Evolutionary conservation across 164 flowering plant species (phyloP).

Genomic region (grape (Vitis vinifera)): DNA sequence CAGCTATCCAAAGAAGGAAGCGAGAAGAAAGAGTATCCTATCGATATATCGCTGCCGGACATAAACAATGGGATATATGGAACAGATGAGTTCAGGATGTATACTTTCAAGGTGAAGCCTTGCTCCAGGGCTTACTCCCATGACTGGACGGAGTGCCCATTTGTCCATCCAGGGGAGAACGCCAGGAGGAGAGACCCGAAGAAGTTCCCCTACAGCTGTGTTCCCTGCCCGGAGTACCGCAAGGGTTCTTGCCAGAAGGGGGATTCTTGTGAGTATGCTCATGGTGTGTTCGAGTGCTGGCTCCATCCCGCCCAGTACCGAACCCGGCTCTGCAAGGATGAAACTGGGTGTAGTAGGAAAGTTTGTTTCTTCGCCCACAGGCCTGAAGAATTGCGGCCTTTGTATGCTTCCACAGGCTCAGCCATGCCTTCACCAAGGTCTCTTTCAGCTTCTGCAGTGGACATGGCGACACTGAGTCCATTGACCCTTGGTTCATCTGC

Average conservation of each 20-base stretch:
- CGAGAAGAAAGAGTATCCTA: conserved; percentile 79
- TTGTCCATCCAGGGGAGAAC: conserved; percentile 95
- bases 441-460: conserved; percentile 28
- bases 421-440: conserved; percentile 81
- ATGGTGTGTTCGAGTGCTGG: conserved; percentile 97
- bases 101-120: conserved; percentile 87
- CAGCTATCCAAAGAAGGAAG: conserved; percentile 27
- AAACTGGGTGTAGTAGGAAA: conserved; percentile 70
- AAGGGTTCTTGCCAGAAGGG: conserved; percentile 78
- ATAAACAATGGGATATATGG: conserved; percentile 80
- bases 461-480: conserved; percentile 48
- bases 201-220: conserved; percentile 83
- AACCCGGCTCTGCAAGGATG: conserved; percentile 92
- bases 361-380: conserved; percentile 96
- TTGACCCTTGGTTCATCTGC: conserved; percentile 38
- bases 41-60: conserved; percentile 71
- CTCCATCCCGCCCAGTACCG: conserved; percentile 93
- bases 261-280: conserved; percentile 89
- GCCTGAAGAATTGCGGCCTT: conserved; percentile 78
- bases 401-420: conserved; percentile 86
- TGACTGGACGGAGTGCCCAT: conserved; percentile 98
- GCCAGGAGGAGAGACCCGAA: conserved; percentile 87
- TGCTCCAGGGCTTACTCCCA: conserved; percentile 94
- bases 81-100: conserved; percentile 93
- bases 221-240: conserved; percentile 92